phyloP scores from a whole-genome alignment of 768 basidiomycete genomes.

The Sporobolomyces roseus region DNA sequence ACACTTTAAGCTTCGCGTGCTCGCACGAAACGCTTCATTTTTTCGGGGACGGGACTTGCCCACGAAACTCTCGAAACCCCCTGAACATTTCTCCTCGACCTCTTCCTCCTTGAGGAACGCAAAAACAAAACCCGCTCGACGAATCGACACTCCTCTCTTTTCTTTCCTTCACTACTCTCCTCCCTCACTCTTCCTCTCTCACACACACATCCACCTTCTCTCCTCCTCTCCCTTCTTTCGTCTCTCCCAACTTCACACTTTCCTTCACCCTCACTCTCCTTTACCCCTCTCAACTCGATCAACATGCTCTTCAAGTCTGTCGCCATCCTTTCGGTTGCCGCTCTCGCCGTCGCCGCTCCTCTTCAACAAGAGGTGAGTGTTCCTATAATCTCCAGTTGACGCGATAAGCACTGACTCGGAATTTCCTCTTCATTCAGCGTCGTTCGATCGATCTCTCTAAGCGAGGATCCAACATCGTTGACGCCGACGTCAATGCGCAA shows the following conservation, averaged over 20 bases:
- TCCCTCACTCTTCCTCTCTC: neutral
- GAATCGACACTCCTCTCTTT: no score
- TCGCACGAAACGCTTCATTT: no score
- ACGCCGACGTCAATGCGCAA: neutral
- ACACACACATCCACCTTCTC: neutral
- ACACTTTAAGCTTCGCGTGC: no score
- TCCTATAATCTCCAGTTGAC: no score
- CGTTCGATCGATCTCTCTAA: conserved; percentile 4
- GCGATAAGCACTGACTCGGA: neutral
- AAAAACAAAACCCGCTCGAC: no score
- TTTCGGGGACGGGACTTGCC: no score
- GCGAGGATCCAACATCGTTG: neutral
- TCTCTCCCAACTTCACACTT: neutral
- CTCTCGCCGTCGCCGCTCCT: conserved; percentile 7
- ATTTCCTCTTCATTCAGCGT: neutral
- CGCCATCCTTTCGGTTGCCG: conserved; percentile 10
- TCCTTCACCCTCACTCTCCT: neutral
- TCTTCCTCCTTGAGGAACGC: no score
- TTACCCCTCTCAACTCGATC: neutral
- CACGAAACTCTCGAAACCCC: no score
- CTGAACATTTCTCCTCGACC: no score
- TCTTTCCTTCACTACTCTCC: no score
- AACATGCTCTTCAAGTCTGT: conserved; percentile 27
- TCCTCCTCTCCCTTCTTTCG: neutral
- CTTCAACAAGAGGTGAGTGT: conserved; percentile 13